Conservation (phyloP, 352 stramenopile species). For the Globisporangium nagaii region DNA sequence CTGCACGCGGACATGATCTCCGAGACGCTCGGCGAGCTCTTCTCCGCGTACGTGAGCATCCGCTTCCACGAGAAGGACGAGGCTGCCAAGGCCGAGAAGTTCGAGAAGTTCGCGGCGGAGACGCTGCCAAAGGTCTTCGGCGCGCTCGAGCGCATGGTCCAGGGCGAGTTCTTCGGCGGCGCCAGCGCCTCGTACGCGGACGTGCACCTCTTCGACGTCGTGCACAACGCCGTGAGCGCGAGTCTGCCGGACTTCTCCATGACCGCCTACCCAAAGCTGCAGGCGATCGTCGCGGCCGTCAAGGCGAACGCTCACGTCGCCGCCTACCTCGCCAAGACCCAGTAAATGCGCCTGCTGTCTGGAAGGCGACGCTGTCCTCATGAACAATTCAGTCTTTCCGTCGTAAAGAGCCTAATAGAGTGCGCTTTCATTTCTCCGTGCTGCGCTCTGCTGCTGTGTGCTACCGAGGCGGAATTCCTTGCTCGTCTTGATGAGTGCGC, state of each 20-base stretch:
- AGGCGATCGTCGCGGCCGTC: constrained; percentile 29
- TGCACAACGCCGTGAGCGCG: constrained; percentile 30
- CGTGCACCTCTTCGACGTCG: constrained; percentile 37
- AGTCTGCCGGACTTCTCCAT: constrained; percentile 27
- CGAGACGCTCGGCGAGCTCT: constrained; percentile 12
- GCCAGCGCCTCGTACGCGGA: constrained; percentile 36
- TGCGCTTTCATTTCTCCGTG: no score
- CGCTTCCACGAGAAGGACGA: constrained; percentile 29
- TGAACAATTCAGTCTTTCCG: no score
- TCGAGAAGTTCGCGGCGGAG: neutral
- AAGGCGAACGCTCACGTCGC: constrained; percentile 33
- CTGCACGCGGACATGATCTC: constrained; percentile 23
- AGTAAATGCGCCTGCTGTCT: no score
- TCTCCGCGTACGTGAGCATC: constrained; percentile 14
- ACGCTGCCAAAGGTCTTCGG: constrained; percentile 14
- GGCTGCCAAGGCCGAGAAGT: constrained; percentile 1
- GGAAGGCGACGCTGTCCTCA: no score
- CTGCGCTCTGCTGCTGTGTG: no score
- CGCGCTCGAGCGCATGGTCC: constrained; percentile 35
- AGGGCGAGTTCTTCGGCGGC: constrained; percentile 45
- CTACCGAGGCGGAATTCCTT: no score
- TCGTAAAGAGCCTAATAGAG: no score
- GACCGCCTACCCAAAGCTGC: constrained; percentile 35
- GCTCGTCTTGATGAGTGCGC: no score
- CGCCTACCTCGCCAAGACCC: constrained; percentile 25